Evolutionary conservation across 2,329 filamentous ascomycete genomes (phyloP).

Genomic region (Cordyceps javanica): DNA sequence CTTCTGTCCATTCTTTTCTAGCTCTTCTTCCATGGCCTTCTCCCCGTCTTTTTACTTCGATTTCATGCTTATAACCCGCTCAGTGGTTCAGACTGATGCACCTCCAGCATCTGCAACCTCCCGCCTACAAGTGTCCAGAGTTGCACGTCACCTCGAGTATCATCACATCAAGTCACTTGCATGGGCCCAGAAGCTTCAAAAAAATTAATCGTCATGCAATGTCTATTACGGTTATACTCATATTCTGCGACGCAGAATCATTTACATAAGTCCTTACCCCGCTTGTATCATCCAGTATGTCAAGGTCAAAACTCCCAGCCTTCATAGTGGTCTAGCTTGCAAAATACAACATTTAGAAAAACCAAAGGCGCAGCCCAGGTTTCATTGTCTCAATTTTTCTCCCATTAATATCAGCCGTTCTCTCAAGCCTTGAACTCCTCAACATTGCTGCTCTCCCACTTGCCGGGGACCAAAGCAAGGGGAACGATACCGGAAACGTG

Average conservation of each 20-base stretch:
- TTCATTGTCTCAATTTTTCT: background rate
- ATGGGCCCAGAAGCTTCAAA: too few species aligned
- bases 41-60: too few species aligned
- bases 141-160: too few species aligned
- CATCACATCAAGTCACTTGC: too few species aligned
- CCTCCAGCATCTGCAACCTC: too few species aligned
- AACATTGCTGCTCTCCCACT: constrained; percentile 54
- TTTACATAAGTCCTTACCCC: constrained; percentile 7
- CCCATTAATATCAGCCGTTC: background rate
- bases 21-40: too few species aligned
- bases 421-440: constrained; percentile 55
- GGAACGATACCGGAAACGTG: constrained; percentile 97
- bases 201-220: constrained; percentile 12
- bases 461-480: constrained; percentile 68
- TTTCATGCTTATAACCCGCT: too few species aligned
- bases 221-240: constrained; percentile 12
- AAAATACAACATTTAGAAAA: constrained; percentile 26
- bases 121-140: too few species aligned
- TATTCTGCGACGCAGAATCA: constrained; percentile 11
- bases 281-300: constrained; percentile 10
- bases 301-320: constrained; percentile 18
- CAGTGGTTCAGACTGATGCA: too few species aligned
- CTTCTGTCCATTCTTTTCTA: too few species aligned
- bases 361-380: constrained; percentile 5
- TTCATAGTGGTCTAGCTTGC: constrained; percentile 27